Percentiles rank a stretch among this genome's conserved stretches.
phyloP scores from a whole-genome alignment of 2,329 filamentous ascomycete species.

The Alternaria brassicae region DNA sequence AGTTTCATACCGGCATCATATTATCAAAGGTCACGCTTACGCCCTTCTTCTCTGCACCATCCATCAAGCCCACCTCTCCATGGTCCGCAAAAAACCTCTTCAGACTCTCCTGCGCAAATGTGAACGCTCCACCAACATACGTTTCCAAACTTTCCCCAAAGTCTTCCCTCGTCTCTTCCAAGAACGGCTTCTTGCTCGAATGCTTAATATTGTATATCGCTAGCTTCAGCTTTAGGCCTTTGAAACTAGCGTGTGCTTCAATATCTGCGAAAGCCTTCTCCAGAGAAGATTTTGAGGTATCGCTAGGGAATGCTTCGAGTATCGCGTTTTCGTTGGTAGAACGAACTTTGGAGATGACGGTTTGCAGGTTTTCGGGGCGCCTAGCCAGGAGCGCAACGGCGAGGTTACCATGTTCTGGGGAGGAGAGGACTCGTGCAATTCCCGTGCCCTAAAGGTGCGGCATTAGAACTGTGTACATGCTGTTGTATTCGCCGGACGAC shows the following conservation, averaged over 20 bases:
- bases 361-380: conserved; percentile 55
- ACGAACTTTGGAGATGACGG: conserved; percentile 53
- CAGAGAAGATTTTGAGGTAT: conserved; percentile 58
- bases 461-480: neutral
- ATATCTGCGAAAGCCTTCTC: conserved; percentile 60
- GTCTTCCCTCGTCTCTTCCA: conserved; percentile 60
- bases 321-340: conserved; percentile 53
- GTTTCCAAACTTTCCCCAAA: conserved; percentile 56
- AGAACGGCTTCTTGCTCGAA: conserved; percentile 61
- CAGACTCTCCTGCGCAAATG: conserved; percentile 62
- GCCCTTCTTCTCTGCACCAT: conserved; percentile 61
- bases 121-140: conserved; percentile 64
- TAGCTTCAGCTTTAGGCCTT: conserved; percentile 59
- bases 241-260: conserved; percentile 57
- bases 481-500: neutral
- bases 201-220: conserved; percentile 66
- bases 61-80: conserved; percentile 55
- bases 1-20: neutral
- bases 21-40: conserved; percentile 20
- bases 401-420: conserved; percentile 60
- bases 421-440: conserved; percentile 63
- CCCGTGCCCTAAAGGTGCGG: conserved; percentile 55
- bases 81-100: conserved; percentile 62
- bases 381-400: conserved; percentile 63
- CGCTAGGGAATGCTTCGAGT: conserved; percentile 61